Evolutionary conservation across 148 eudicot species (phyloP), one percentile per base, ranked within the genome.

Genomic region (Fallopia convolvulus): DNA sequence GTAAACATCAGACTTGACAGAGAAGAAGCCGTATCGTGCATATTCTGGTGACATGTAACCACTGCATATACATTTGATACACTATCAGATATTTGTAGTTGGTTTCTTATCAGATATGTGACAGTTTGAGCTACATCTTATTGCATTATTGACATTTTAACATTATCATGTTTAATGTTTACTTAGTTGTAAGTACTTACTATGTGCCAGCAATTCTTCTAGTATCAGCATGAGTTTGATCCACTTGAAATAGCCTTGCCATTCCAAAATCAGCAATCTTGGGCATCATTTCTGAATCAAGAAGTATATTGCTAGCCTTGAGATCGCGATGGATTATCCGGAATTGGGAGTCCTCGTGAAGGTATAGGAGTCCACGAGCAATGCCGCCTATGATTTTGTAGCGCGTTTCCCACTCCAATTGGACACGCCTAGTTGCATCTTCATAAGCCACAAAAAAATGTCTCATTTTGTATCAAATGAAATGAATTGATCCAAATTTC

Each of bases 321-420:
- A 83, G 81, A 18, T 83, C 83, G 7, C 83, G 82, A 46, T 85
- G 70, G 7, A 65, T 65, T 1, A 65, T 65, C 11, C 70, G 40
- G 18, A 65, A 65, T 65, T 83, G 81, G 8, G 83, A 81, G 50
- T 92, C 97, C 72, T 88, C 88, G 42, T 92, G 98, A 61, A 94
- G 89, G 80, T 86, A 87, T 6, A 83, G 84, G 23, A 94, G 84
- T 40, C 97, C 98, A 78, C 88, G 86, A 5, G 94, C 75, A 72
- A 42, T 72, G 13, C 75, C 75, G 0, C 13, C 30, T 26, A 72
- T 72, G 75, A 72, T 72, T 41, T 41, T 41, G 75, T 40, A 72
- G 13, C 75, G 48, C 30, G 5, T 72, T 20, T 41, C 49, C 75
- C 75, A 72, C 17, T 2, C 75, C 23, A 72, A 72, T 20, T 40